Percentiles rank a stretch among this genome's conserved stretches.
Conservation (phyloP, 192 early-diverging fungal genomes). For the Cetraspora pellucida region DNA sequence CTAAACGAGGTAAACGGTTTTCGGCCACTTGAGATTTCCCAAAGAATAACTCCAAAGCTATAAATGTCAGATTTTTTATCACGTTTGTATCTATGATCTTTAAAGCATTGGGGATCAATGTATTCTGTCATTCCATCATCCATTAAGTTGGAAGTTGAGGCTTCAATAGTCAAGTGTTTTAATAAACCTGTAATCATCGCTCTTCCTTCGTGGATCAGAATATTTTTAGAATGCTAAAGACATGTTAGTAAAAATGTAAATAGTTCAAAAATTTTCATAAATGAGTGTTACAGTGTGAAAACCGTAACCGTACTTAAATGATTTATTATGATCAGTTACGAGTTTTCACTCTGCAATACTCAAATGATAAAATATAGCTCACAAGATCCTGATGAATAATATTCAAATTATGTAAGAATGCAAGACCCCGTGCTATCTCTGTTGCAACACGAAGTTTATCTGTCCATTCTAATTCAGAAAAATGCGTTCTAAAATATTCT, state of each 20-base stretch:
- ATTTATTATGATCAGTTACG: neutral
- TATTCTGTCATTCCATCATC: too few species aligned
- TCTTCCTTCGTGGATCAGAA: neutral
- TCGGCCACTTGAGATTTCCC: too few species aligned
- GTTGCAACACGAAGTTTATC: conserved; percentile 41
- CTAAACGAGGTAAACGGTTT: too few species aligned
- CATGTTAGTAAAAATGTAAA: neutral
- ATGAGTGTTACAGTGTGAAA: too few species aligned
- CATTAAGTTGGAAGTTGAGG: too few species aligned
- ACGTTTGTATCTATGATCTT: too few species aligned
- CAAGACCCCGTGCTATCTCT: conserved; percentile 36
- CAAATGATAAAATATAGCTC: neutral
- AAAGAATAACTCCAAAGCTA: too few species aligned
- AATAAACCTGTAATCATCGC: neutral
- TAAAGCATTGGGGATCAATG: too few species aligned
- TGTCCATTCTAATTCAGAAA: conserved; percentile 39
- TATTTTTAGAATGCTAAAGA: conserved; percentile 2
- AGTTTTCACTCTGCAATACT: neutral
- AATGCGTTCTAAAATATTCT: neutral
- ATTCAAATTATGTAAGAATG: conserved; percentile 34
- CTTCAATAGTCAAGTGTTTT: neutral
- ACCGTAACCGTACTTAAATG: too few species aligned
- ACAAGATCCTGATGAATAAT: conserved; percentile 40
- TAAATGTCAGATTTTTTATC: too few species aligned
- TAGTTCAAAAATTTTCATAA: too few species aligned